Percentiles rank a stretch among this genome's conserved stretches.
Conservation (phyloP, 768 basidiomycete species). For the Mycena maculata region DNA sequence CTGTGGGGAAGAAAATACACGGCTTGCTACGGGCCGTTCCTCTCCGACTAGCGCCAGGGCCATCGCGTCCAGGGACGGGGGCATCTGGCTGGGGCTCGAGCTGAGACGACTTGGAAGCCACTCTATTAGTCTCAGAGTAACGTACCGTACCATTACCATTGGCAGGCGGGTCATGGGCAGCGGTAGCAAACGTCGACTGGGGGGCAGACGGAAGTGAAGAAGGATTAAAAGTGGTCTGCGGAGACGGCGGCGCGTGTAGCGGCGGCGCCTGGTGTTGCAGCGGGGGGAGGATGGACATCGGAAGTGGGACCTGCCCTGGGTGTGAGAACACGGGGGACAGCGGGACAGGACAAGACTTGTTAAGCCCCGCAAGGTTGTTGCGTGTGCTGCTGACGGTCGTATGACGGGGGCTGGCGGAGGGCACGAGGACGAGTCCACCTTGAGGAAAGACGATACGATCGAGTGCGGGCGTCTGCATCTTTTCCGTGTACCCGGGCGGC, state of each 20-base stretch:
- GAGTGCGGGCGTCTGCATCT: too few species aligned
- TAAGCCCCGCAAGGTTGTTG: too few species aligned
- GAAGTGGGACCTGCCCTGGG: conserved; percentile 66
- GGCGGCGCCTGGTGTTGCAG: conserved; percentile 64
- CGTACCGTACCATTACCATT: conserved; percentile 46
- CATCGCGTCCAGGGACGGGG: conserved; percentile 61
- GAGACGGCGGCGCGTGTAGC: conserved; percentile 70
- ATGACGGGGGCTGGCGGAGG: too few species aligned
- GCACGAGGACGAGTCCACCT: too few species aligned
- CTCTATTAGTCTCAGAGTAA: conserved; percentile 56
- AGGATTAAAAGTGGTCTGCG: conserved; percentile 62
- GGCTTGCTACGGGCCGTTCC: conserved; percentile 71
- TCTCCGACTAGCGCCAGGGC: conserved; percentile 63
- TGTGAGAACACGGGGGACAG: conserved; percentile 59
- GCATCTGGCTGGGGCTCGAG: conserved; percentile 59
- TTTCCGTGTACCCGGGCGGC: too few species aligned
- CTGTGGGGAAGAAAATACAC: conserved; percentile 89
- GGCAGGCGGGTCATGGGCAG: conserved; percentile 60
- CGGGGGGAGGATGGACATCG: conserved; percentile 68
- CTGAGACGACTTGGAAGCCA: conserved; percentile 54
- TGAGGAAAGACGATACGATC: too few species aligned
- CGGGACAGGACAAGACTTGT: too few species aligned
- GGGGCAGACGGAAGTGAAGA: conserved; percentile 53
- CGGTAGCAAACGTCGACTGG: conserved; percentile 51
- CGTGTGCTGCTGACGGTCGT: too few species aligned